Percentiles rank a stretch among this genome's conserved stretches.
Evolutionary conservation across 306 rosid genomes (phyloP).

Genomic region (Begonia masoniana): DNA sequence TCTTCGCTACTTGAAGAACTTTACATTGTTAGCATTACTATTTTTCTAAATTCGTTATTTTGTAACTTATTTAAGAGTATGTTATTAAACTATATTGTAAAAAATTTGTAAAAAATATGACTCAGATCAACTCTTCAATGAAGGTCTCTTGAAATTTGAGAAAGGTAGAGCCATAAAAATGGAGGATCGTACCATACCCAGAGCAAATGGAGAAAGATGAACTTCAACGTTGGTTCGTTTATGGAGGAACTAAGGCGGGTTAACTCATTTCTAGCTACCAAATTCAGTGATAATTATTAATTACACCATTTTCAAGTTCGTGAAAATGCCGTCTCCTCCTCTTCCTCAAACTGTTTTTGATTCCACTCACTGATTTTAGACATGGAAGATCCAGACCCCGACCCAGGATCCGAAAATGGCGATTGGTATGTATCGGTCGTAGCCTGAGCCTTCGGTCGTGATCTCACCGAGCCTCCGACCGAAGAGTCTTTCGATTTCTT

Average conservation of each 20-base stretch:
- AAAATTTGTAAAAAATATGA: too few relatives aligned
- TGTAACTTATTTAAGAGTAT: too few relatives aligned
- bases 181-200: too few relatives aligned
- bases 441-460: conserved; percentile 19
- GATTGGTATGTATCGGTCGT: conserved; percentile 10
- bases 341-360: conserved; percentile 18
- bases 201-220: too few relatives aligned
- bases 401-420: conserved; percentile 12
- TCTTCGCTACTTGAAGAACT: too few relatives aligned
- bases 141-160: too few relatives aligned
- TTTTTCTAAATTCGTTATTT: too few relatives aligned
- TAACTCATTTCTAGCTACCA: conserved; percentile 17
- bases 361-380: conserved; percentile 8
- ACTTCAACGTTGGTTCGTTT: too few relatives aligned
- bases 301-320: conserved; percentile 13
- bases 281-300: conserved; percentile 1
- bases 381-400: conserved; percentile 7
- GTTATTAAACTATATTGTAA: too few relatives aligned
- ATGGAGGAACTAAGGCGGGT: neutral
- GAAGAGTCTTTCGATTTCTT: conserved; percentile 41
- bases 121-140: too few relatives aligned
- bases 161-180: too few relatives aligned
- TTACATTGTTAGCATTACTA: too few relatives aligned
- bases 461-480: conserved; percentile 17
- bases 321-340: conserved; percentile 13